phyloP scores from a whole-genome alignment of 495 filamentous ascomycete species.

The Xylaria cubensis region DNA sequence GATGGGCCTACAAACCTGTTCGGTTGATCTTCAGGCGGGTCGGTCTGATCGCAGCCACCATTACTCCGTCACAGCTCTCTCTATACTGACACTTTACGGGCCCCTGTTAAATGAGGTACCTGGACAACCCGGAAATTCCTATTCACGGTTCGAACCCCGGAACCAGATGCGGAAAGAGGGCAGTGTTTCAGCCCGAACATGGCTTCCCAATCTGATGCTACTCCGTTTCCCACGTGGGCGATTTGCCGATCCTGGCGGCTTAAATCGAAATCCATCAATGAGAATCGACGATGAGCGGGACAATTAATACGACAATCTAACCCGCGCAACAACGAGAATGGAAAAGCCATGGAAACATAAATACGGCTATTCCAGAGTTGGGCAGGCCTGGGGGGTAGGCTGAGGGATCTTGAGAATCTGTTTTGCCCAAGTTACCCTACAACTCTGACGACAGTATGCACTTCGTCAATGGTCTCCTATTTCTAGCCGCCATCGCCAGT shows the following conservation, averaged over 20 bases:
- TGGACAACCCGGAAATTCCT: not conserved
- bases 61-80: not conserved
- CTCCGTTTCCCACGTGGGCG: conserved; percentile 7
- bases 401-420: not conserved
- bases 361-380: not conserved
- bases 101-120: not conserved
- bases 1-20: not conserved
- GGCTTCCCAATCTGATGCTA: conserved; percentile 2
- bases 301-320: not conserved
- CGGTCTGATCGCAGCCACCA: not conserved
- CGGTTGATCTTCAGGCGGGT: not conserved
- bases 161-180: not conserved
- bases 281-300: conserved; percentile 39
- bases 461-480: not conserved
- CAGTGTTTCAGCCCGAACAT: conserved; percentile 7
- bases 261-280: conserved; percentile 24
- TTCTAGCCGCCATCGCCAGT: conserved; percentile 11
- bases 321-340: not conserved
- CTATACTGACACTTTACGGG: not conserved
- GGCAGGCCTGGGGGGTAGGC: not conserved
- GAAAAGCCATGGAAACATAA: not conserved
- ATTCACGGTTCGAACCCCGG: not conserved
- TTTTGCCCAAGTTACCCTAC: not conserved
- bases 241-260: conserved; percentile 14
- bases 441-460: conserved; percentile 4